Conservation (phyloP, 371 early-diverging fungal species). For the Neoconidiobolus thromboides region DNA sequence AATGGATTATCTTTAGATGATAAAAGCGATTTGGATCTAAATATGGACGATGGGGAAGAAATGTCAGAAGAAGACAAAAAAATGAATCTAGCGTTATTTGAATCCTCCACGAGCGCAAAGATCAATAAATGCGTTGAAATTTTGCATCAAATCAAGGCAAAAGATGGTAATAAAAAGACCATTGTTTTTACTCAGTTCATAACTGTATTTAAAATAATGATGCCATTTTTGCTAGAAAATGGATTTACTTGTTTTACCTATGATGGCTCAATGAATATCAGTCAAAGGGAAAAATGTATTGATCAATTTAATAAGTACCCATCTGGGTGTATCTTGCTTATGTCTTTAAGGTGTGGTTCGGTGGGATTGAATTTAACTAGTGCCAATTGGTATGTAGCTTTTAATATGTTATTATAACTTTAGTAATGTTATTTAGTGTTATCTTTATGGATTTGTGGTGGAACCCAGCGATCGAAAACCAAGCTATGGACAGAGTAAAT, state of each 20-base stretch:
- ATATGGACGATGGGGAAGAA: no score
- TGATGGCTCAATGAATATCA: conserved; percentile 47
- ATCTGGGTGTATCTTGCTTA: conserved; percentile 42
- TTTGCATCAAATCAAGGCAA: not conserved
- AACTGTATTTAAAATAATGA: conserved; percentile 9
- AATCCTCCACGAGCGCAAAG: not conserved
- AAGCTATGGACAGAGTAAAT: conserved; percentile 68
- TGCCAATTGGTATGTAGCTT: conserved; percentile 37
- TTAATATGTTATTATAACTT: not conserved
- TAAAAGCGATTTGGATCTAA: no score
- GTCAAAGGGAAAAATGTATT: conserved; percentile 35
- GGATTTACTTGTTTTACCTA: conserved; percentile 15
- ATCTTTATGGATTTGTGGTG: conserved; percentile 12
- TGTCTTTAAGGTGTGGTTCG: conserved; percentile 71
- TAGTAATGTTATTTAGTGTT: not conserved
- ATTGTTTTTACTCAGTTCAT: conserved; percentile 7
- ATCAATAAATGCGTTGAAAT: not conserved
- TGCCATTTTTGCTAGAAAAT: conserved; percentile 26
- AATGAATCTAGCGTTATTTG: not conserved
- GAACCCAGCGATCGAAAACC: conserved; percentile 59
- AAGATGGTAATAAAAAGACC: not conserved
- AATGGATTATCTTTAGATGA: no score
- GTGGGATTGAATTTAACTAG: conserved; percentile 76
- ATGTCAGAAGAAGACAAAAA: no score
- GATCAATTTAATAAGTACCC: conserved; percentile 21